Base-by-base conservation (phyloP, 257 asterid species). In the Petunia axillaris region DNA sequence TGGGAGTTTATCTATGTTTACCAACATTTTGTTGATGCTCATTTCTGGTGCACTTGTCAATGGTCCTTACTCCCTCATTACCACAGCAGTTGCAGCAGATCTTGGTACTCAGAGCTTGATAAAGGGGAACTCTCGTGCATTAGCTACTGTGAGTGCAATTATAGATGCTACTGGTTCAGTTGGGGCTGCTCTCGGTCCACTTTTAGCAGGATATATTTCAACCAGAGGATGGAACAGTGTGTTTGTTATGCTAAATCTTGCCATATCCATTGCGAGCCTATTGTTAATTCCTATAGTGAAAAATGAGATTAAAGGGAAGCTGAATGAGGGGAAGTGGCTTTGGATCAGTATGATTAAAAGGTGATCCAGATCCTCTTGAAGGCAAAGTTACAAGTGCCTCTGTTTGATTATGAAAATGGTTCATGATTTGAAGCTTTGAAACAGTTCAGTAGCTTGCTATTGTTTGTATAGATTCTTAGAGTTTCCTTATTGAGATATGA, bases 91-190 rank as follows among this genome's bases (percentile, higher is more conserved):
- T 64, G 93, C 99, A 57, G 91, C 99, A 84, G 98, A 96, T 89
- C 97, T 94, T 59, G 98, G 98, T 16, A 91, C 97, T 1, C 97
- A 93, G 85, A 85, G 85, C 87, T 13, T 63, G 82, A 80, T 84
- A 46, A 84, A 85, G 54, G 97, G 96, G 73, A 96, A 86, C 78
- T 85, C 97, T 0, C 97, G 96, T 14, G 97, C 96, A 62, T 84
- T 95, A 84, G 98, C 99, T 66, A 93, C 97, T 6, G 98, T 96
- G 37, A 80, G 98, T 36, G 99, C 98, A 38, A 94, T 96, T 67
- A 96, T 96, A 83, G 98, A 96, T 67, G 99, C 97, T 8, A 96
- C 99, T 15, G 99, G 98, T 80, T 96, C 99, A 41, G 91, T 92
- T 9, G 98, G 99, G 50, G 99, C 97, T 7, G 98, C 98, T 46